Conservation (phyloP, 441 rosid species). For the Eutrema salsugineum region DNA sequence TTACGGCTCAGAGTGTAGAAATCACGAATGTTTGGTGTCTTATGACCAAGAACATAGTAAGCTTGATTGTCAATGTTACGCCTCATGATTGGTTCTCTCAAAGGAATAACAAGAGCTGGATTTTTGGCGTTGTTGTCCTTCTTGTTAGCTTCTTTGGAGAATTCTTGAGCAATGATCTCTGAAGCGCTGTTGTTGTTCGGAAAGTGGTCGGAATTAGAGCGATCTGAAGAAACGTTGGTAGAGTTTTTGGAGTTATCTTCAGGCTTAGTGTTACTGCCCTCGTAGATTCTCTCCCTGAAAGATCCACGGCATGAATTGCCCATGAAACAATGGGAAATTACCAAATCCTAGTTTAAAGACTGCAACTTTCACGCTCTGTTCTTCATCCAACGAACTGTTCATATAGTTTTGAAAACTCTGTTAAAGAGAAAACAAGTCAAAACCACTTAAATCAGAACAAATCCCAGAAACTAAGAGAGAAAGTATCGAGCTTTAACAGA, state of each 20-base stretch:
- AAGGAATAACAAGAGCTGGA: constrained; percentile 36
- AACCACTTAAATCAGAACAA: neutral
- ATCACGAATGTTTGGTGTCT: constrained; percentile 79
- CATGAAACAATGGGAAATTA: constrained; percentile 52
- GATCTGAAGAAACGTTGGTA: constrained; percentile 12
- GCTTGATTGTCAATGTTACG: constrained; percentile 65
- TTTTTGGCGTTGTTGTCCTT: constrained; percentile 24
- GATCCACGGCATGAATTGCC: constrained; percentile 84
- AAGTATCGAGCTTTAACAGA: constrained; percentile 15
- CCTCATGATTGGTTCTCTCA: constrained; percentile 64
- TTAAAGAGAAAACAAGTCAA: constrained; percentile 1
- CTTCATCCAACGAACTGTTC: constrained; percentile 32
- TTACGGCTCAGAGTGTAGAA: constrained; percentile 72
- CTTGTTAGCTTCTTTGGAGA: constrained; percentile 36
- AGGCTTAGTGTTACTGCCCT: constrained; percentile 60
- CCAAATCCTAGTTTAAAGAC: constrained; percentile 6
- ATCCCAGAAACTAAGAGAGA: neutral
- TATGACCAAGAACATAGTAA: constrained; percentile 82
- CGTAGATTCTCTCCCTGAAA: constrained; percentile 33
- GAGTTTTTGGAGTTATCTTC: constrained; percentile 45
- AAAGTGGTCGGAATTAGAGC: constrained; percentile 40
- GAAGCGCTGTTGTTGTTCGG: constrained; percentile 30
- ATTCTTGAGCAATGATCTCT: constrained; percentile 31
- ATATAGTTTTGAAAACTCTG: constrained; percentile 21
- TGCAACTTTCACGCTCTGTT: constrained; percentile 25